A percentile compares a stretch with the other conserved stretches of the same genome.
Evolutionary conservation across 257 asterid genomes (phyloP).

Genomic region (Agastache rugosa): DNA sequence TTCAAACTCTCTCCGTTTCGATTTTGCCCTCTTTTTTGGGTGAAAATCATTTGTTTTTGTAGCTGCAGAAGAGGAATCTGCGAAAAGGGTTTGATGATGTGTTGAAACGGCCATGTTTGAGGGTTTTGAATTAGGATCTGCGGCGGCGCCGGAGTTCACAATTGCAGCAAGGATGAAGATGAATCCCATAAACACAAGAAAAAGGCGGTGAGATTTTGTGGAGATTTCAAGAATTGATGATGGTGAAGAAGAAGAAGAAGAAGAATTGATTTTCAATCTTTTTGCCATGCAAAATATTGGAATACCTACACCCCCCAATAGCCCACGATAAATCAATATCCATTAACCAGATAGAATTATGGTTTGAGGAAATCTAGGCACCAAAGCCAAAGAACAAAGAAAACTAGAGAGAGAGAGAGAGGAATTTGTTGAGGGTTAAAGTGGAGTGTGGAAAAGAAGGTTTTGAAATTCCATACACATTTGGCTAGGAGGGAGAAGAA

Average conservation of each 20-base stretch:
- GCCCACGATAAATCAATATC: slow-evolving; percentile 61
- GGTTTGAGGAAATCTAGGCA: slow-evolving; percentile 22
- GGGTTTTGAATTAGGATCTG: slow-evolving; percentile 23
- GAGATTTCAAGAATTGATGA: slow-evolving; percentile 36
- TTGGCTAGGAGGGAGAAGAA: slow-evolving; percentile 31
- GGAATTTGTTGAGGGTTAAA: slow-evolving; percentile 34
- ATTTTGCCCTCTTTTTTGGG: slow-evolving; percentile 28
- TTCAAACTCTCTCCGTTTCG: slow-evolving; percentile 49
- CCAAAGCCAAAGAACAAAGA: slow-evolving; percentile 22
- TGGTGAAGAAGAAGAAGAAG: slow-evolving; percentile 34
- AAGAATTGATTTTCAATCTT: slow-evolving; percentile 42
- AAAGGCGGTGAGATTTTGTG: slow-evolving; percentile 28
- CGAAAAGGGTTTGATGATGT: slow-evolving; percentile 2
- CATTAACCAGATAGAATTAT: slow-evolving; percentile 55
- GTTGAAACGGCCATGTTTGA: slow-evolving; percentile 30
- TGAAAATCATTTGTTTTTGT: slow-evolving; percentile 31
- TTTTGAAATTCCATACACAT: slow-evolving; percentile 56
- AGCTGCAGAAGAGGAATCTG: slow-evolving; percentile 21
- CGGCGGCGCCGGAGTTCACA: slow-evolving; percentile 36
- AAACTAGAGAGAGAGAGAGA: background rate
- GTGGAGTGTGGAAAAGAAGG: slow-evolving; percentile 43
- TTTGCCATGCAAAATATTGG: slow-evolving; percentile 71
- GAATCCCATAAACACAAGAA: slow-evolving; percentile 37
- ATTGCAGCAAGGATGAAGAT: slow-evolving; percentile 44
- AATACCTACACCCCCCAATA: slow-evolving; percentile 63